phyloP scores from a whole-genome alignment of 2,329 filamentous ascomycete species.

The Cytospora chrysosperma region DNA sequence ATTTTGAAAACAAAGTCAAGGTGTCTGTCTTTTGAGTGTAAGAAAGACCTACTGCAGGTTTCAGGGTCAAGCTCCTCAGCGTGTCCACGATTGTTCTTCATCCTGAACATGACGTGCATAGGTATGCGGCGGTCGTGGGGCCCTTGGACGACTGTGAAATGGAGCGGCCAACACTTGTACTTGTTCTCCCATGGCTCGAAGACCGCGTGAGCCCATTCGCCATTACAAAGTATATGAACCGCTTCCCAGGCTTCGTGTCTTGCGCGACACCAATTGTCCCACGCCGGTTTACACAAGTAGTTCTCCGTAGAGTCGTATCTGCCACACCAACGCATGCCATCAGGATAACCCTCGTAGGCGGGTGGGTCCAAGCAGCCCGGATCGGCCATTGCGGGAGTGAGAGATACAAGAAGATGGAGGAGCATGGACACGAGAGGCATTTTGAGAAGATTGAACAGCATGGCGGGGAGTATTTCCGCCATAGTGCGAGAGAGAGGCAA shows the following conservation, averaged over 20 bases:
- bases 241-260: background rate
- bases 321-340: background rate
- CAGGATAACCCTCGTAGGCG: background rate
- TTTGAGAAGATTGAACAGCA: background rate
- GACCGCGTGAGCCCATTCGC: background rate
- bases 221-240: background rate
- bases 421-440: background rate
- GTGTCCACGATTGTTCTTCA: background rate
- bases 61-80: background rate
- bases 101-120: background rate
- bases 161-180: background rate
- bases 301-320: background rate
- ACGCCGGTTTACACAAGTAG: background rate
- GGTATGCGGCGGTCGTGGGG: rapidly evolving
- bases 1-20: too few species aligned
- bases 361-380: background rate
- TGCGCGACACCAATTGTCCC: background rate
- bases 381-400: background rate
- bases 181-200: background rate
- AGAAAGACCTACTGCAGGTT: background rate
- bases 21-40: too few species aligned
- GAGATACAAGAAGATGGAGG: background rate
- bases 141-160: background rate
- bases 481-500: too few species aligned
- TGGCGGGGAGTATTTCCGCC: background rate